phyloP scores from a whole-genome alignment of 2,329 filamentous ascomycete genomes.

The Aspergillus sp. region DNA sequence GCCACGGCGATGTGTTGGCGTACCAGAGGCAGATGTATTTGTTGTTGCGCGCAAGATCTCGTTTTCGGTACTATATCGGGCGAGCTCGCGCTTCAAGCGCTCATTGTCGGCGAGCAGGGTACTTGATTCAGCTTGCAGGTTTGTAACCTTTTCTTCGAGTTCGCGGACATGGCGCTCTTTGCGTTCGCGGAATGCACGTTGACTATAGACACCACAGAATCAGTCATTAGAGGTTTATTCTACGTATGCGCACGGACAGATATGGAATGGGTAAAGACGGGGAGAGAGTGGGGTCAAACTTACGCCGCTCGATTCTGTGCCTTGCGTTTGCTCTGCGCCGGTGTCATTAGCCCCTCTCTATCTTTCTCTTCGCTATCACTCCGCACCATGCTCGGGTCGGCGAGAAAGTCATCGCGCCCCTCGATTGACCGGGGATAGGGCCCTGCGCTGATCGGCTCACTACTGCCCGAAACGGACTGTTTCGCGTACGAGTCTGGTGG shows the following conservation, averaged over 20 bases:
- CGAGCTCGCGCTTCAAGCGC: constrained; percentile 79
- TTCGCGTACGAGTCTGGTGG: constrained; percentile 42
- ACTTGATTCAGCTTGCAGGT: constrained; percentile 74
- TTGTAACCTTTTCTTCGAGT: constrained; percentile 81
- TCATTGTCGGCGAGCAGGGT: constrained; percentile 82
- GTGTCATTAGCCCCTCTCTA: constrained; percentile 58
- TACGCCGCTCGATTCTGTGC: constrained; percentile 76
- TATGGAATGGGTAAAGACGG: not conserved
- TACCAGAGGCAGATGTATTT: not conserved
- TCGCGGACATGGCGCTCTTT: constrained; percentile 95
- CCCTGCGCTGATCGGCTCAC: constrained; percentile 28
- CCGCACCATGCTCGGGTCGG: constrained; percentile 38
- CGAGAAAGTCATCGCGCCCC: constrained; percentile 31
- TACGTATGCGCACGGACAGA: not conserved
- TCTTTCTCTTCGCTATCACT: constrained; percentile 62
- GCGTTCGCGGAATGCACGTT: constrained; percentile 93
- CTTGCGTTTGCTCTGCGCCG: constrained; percentile 65
- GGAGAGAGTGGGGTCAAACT: constrained; percentile 32
- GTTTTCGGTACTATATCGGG: constrained; percentile 86
- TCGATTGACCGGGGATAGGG: constrained; percentile 35
- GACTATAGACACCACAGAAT: constrained; percentile 56
- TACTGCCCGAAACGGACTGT: constrained; percentile 37
- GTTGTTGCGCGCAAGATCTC: constrained; percentile 90
- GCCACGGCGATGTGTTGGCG: no score
- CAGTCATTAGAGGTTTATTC: not conserved